Evolutionary conservation across 805 yeast species (phyloP).

Genomic region (Sugiyamaella lignohabitans): DNA sequence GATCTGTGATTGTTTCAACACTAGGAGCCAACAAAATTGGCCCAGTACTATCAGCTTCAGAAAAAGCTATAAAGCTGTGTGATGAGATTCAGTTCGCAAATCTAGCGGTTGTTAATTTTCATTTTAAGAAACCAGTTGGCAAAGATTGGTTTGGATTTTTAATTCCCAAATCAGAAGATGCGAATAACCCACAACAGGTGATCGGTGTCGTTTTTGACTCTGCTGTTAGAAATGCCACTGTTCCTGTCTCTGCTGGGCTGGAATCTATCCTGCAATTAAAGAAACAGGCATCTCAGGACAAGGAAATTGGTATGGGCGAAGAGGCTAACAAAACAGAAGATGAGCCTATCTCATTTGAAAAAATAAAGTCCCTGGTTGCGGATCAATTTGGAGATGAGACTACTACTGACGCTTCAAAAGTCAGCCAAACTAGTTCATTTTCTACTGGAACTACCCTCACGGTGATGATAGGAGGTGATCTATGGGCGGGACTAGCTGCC

Average conservation of each 20-base stretch:
- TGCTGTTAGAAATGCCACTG: conserved; percentile 58
- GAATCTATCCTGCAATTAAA: not conserved
- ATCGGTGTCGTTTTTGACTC: conserved; percentile 91
- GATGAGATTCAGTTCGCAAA: conserved; percentile 48
- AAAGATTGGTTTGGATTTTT: conserved; percentile 79
- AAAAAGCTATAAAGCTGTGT: conserved; percentile 8
- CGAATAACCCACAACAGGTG: conserved; percentile 46
- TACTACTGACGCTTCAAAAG: not conserved
- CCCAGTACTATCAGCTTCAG: conserved; percentile 7
- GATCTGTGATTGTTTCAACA: conserved; percentile 19
- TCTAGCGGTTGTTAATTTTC: conserved; percentile 68
- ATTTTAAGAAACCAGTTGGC: conserved; percentile 37
- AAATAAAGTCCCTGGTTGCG: not conserved
- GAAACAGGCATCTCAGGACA: not conserved
- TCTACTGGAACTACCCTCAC: conserved; percentile 49
- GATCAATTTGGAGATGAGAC: conserved; percentile 1
- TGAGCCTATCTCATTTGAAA: not conserved
- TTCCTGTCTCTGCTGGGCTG: conserved; percentile 23
- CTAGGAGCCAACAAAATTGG: conserved; percentile 17
- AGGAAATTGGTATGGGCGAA: not conserved
- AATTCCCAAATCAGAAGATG: conserved; percentile 53
- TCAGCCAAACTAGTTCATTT: not conserved
- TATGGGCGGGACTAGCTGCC: conserved; percentile 29
- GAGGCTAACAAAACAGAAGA: not conserved
- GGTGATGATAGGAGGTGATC: conserved; percentile 86